phyloP scores from a whole-genome alignment of 1,284 basidiomycete species.

The Rhizoctonia solani region DNA sequence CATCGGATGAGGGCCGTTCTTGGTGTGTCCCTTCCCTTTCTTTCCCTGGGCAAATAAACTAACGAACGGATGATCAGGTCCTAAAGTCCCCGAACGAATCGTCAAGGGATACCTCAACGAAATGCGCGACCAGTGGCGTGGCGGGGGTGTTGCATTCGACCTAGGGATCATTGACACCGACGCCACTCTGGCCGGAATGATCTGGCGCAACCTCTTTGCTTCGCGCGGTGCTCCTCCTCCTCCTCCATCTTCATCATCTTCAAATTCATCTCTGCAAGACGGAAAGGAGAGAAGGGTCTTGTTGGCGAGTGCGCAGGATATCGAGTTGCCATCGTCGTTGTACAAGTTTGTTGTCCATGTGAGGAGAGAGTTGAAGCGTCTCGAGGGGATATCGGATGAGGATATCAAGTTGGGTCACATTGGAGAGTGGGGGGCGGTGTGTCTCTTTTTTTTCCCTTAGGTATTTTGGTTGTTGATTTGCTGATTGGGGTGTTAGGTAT shows the following conservation, averaged over 20 bases:
- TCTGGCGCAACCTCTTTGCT: conserved; percentile 93
- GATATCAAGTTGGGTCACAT: conserved; percentile 44
- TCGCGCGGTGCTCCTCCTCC: conserved; percentile 56
- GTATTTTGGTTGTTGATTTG: conserved; percentile 10
- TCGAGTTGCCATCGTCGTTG: conserved; percentile 78
- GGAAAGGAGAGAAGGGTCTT: conserved; percentile 54
- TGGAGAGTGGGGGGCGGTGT: conserved; percentile 33
- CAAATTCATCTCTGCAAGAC: no score
- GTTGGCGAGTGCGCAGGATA: conserved; percentile 56
- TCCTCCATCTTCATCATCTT: conserved; percentile 35
- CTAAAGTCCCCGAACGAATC: conserved; percentile 70
- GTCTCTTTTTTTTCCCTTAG: neutral
- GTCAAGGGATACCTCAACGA: conserved; percentile 89
- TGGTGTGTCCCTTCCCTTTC: conserved; percentile 44
- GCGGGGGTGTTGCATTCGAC: conserved; percentile 81
- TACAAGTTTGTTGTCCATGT: conserved; percentile 76
- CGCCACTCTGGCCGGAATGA: conserved; percentile 78
- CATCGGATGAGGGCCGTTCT: conserved; percentile 85
- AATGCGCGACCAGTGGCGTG: conserved; percentile 90
- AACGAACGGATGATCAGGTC: conserved; percentile 23
- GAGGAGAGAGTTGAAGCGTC: conserved; percentile 71
- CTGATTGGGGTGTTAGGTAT: neutral
- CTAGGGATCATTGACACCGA: conserved; percentile 74
- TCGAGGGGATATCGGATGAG: conserved; percentile 74
- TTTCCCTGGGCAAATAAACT: neutral